These are phyloP conservation scores for Dryas integrifolia DNA, from an alignment of 331 rosid species.

Conservation along the genomic window DNA sequence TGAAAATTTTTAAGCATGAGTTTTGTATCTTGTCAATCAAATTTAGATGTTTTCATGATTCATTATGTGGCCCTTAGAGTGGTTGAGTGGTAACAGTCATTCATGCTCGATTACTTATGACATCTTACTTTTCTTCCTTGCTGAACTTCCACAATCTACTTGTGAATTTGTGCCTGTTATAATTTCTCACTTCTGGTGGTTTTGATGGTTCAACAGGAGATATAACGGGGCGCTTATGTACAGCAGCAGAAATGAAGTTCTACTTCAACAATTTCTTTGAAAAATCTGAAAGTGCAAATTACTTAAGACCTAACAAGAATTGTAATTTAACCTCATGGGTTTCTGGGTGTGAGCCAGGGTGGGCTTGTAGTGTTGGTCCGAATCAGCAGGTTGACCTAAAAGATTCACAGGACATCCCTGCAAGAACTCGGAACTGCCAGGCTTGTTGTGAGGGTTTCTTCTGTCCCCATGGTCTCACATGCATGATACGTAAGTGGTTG, in stretches of 20 bases:
- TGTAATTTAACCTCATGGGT: conserved; percentile 93
- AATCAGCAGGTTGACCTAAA: conserved; percentile 53
- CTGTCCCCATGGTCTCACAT: conserved; percentile 91
- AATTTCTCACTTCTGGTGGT: conserved; percentile 9
- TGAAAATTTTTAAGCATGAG: neutral
- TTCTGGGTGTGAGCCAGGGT: conserved; percentile 96
- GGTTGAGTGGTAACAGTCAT: neutral
- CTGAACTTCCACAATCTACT: conserved; percentile 8
- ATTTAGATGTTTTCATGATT: neutral
- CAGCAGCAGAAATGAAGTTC: conserved; percentile 76
- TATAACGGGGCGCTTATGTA: conserved; percentile 64
- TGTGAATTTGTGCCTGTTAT: neutral
- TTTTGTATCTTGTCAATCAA: neutral
- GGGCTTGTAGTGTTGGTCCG: conserved; percentile 73
- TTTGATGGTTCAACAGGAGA: conserved; percentile 62
- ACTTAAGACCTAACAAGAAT: conserved; percentile 73
- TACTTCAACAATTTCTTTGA: conserved; percentile 64
- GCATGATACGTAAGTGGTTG: conserved; percentile 90
- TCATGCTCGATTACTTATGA: neutral
- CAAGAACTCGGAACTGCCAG: conserved; percentile 68
- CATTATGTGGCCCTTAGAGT: neutral
- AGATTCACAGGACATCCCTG: conserved; percentile 62
- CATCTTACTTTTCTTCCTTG: neutral
- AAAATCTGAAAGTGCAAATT: conserved; percentile 44
- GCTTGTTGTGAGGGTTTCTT: conserved; percentile 94